phyloP scores from a whole-genome alignment of 805 yeast species.

The Barnettozyma populi region DNA sequence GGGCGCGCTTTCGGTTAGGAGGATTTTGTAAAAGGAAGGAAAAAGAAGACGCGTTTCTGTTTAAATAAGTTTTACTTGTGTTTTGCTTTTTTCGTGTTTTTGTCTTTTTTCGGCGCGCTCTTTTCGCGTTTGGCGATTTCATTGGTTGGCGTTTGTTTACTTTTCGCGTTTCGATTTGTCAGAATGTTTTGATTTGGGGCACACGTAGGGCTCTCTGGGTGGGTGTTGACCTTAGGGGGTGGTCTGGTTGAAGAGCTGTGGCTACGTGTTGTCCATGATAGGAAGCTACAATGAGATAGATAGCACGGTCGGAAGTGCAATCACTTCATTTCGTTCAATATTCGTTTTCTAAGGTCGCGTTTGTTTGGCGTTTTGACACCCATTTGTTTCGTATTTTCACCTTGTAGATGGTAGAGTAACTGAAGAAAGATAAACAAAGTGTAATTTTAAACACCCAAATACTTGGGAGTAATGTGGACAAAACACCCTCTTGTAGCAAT shows the following conservation, averaged over 20 bases:
- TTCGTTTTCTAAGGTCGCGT: neutral
- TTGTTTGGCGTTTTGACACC: neutral
- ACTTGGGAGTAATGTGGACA: too few species aligned
- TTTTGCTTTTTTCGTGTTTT: neutral
- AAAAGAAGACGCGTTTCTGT: constrained; percentile 2
- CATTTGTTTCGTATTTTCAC: too few species aligned
- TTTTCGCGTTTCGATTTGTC: constrained; percentile 1
- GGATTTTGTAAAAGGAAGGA: neutral
- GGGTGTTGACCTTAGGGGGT: neutral
- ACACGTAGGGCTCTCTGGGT: neutral
- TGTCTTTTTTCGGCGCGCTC: neutral
- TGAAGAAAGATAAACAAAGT: too few species aligned
- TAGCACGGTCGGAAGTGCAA: too few species aligned
- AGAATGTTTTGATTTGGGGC: neutral
- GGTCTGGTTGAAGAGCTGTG: neutral
- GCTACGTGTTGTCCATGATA: neutral
- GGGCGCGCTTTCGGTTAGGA: neutral
- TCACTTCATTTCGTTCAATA: neutral
- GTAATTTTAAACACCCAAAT: too few species aligned
- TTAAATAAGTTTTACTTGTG: neutral
- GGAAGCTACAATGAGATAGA: too few species aligned
- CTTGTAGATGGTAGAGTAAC: too few species aligned
- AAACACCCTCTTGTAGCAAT: too few species aligned
- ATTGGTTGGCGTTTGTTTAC: constrained; percentile 9
- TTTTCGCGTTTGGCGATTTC: constrained; percentile 12